Conservation (phyloP, 768 basidiomycete species). For the Rhodotorula graminis region DNA sequence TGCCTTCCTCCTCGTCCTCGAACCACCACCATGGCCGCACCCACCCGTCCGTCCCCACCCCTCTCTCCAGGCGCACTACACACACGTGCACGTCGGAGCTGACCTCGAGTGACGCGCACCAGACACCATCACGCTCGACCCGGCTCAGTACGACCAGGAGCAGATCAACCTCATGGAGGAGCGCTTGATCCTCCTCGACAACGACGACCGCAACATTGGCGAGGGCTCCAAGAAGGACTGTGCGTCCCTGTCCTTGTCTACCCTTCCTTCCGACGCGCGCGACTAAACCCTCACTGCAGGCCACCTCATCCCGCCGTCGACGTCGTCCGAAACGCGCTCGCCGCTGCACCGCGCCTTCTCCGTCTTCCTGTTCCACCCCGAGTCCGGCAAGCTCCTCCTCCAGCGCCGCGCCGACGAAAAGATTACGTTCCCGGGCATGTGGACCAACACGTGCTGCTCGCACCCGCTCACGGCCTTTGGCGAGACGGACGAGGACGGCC, state of each 20-base stretch:
- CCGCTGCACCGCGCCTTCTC: constrained; percentile 97
- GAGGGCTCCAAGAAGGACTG: constrained; percentile 95
- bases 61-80: not conserved
- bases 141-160: constrained; percentile 79
- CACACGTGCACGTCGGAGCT: not conserved
- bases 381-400: constrained; percentile 84
- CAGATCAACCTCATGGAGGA: constrained; percentile 96
- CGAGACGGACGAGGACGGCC: constrained; percentile 78
- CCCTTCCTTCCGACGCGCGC: not conserved
- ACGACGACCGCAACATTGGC: constrained; percentile 75
- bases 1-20: too few species aligned
- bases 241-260: constrained; percentile 44
- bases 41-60: not conserved
- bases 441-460: constrained; percentile 99
- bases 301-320: constrained; percentile 95
- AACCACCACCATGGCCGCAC: not conserved
- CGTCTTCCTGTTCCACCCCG: constrained; percentile 90
- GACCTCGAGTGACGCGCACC: not conserved
- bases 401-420: constrained; percentile 97
- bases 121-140: constrained; percentile 54
- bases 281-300: constrained; percentile 52
- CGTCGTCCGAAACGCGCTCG: constrained; percentile 57
- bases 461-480: constrained; percentile 69
- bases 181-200: constrained; percentile 77
- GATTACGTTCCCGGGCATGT: constrained; percentile 99